phyloP scores from a whole-genome alignment of 1,284 basidiomycete species.

The Athelia sp. region DNA sequence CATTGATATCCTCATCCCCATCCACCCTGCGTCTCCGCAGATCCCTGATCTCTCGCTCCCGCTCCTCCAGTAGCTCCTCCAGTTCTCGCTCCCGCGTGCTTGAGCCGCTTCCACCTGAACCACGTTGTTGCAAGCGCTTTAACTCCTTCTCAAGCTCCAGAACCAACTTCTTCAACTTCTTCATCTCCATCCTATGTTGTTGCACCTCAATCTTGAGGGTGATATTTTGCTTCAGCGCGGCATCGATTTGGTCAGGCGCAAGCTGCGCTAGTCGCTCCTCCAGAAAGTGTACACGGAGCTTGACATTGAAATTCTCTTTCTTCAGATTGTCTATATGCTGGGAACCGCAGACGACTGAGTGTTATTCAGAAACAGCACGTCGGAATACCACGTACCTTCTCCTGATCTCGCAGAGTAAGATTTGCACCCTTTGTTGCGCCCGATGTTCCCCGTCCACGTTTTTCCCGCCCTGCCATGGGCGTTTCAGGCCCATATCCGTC shows the following conservation, averaged over 20 bases:
- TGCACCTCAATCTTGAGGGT: slow-evolving; percentile 92
- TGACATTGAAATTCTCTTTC: slow-evolving; percentile 94
- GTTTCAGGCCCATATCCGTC: slow-evolving; percentile 47
- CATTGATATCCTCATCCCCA: slow-evolving; percentile 36
- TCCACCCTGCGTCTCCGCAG: slow-evolving; percentile 42
- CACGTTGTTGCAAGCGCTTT: slow-evolving; percentile 60
- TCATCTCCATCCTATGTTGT: slow-evolving; percentile 87
- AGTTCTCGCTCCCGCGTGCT: slow-evolving; percentile 56
- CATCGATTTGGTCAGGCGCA: slow-evolving; percentile 88
- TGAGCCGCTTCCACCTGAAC: slow-evolving; percentile 37
- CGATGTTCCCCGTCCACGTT: slow-evolving; percentile 36
- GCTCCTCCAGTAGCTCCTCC: slow-evolving; percentile 63
- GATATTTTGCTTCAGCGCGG: slow-evolving; percentile 90
- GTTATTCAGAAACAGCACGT: slow-evolving; percentile 1
- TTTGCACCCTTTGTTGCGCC: slow-evolving; percentile 55
- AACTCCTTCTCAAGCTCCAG: slow-evolving; percentile 80
- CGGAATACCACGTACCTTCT: slow-evolving; percentile 62
- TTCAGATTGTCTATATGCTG: slow-evolving; percentile 92
- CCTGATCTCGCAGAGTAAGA: slow-evolving; percentile 87
- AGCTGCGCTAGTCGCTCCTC: slow-evolving; percentile 86
- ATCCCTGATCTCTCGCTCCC: slow-evolving; percentile 64
- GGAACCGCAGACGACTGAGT: slow-evolving; percentile 4
- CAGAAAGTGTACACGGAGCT: slow-evolving; percentile 89
- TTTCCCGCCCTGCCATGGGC: slow-evolving; percentile 37
- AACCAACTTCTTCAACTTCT: slow-evolving; percentile 87